These are phyloP conservation scores for Echites panduratus DNA, from an alignment of 257 asterid species.

Conservation along the genomic window DNA sequence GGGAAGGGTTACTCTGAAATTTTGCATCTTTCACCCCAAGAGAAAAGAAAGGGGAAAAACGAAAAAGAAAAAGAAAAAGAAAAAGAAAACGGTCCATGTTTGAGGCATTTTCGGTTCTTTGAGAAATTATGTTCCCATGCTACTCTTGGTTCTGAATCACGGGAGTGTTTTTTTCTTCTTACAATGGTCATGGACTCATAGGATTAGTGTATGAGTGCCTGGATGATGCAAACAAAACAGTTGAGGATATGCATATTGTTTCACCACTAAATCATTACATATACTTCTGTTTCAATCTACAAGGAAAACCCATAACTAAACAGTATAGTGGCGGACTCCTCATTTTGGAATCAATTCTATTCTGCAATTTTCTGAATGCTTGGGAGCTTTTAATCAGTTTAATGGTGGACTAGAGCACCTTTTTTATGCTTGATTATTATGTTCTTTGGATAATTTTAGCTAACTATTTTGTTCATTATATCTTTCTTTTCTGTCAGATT, in stretches of 20 bases:
- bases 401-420: background rate
- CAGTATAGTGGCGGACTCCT: background rate
- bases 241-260: background rate
- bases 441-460: background rate
- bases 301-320: background rate
- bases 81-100: background rate
- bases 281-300: background rate
- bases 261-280: background rate
- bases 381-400: too few relatives aligned
- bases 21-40: too few relatives aligned
- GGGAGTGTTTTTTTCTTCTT: background rate
- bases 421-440: background rate
- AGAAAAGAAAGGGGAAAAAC: too few relatives aligned
- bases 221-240: background rate
- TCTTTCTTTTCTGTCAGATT: constrained; percentile 38
- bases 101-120: background rate
- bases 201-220: background rate
- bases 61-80: too few relatives aligned
- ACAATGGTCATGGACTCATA: background rate
- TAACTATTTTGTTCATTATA: constrained; percentile 7
- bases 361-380: background rate
- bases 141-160: too few relatives aligned
- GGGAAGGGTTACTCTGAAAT: too few relatives aligned
- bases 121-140: background rate
- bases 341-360: background rate